Evolutionary conservation across 2,329 filamentous ascomycete species (phyloP).

Genomic region (Rutstroemia sp.): DNA sequence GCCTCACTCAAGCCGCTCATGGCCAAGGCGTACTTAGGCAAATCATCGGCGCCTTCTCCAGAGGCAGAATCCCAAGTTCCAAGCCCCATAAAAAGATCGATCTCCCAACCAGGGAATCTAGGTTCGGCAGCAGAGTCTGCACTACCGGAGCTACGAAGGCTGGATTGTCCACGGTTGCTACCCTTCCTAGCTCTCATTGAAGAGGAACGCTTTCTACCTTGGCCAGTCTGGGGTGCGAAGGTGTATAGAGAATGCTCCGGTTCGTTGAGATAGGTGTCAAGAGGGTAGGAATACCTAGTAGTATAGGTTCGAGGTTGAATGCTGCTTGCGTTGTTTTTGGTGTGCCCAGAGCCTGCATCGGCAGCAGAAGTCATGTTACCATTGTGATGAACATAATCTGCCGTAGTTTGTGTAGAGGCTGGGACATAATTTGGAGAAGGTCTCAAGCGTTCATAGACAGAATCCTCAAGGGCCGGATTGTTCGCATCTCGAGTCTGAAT

Average conservation of each 20-base stretch:
- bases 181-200: constrained; percentile 12
- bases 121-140: constrained; percentile 1
- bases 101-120: constrained; percentile 9
- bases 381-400: not conserved
- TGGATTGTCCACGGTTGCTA: constrained; percentile 16
- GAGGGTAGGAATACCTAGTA: not conserved
- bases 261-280: not conserved
- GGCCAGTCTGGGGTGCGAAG: not conserved
- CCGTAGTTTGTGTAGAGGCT: not conserved
- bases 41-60: not conserved
- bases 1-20: constrained; percentile 14
- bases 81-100: constrained; percentile 9
- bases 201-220: not conserved
- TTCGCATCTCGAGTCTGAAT: not conserved
- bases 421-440: not conserved
- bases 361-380: not conserved
- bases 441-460: not conserved
- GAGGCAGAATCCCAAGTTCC: constrained; percentile 15
- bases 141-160: constrained; percentile 13
- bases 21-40: constrained; percentile 7
- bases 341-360: not conserved
- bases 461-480: constrained; percentile 12
- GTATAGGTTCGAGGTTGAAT: not conserved
- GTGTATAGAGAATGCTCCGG: not conserved
- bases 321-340: not conserved